phyloP scores from a whole-genome alignment of 2,329 filamentous ascomycete genomes.

The Tolypocladium endophyticum region DNA sequence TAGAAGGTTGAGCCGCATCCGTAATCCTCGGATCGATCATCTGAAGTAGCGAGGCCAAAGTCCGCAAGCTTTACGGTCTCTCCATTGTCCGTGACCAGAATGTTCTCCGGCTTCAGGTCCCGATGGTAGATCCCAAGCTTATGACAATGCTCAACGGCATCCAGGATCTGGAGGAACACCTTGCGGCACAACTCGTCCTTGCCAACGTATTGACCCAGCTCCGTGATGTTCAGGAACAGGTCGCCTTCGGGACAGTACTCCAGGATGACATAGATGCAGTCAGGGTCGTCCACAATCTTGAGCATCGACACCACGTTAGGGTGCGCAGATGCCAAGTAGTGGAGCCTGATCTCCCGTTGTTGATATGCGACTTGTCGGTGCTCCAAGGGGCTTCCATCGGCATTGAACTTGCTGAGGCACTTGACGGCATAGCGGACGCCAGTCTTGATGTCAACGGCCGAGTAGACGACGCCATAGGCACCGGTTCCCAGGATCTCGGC shows the following conservation, averaged over 20 bases:
- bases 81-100: conserved; percentile 81
- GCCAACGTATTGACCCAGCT: conserved; percentile 83
- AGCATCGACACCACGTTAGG: conserved; percentile 88
- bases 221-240: conserved; percentile 94
- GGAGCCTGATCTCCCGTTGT: conserved; percentile 82
- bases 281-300: conserved; percentile 82
- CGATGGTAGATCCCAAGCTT: conserved; percentile 88
- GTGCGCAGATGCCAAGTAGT: conserved; percentile 81
- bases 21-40: conserved; percentile 80
- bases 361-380: conserved; percentile 81
- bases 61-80: conserved; percentile 91
- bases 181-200: conserved; percentile 81
- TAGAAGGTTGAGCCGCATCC: conserved; percentile 98
- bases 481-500: conserved; percentile 82
- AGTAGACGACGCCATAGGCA: conserved; percentile 94
- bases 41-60: conserved; percentile 87
- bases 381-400: conserved; percentile 62
- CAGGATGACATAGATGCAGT: conserved; percentile 92
- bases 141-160: conserved; percentile 95
- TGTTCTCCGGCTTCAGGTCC: conserved; percentile 97
- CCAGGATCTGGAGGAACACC: conserved; percentile 88
- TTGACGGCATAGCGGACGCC: conserved; percentile 87
- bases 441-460: conserved; percentile 73
- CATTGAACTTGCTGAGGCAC: conserved; percentile 84
- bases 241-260: conserved; percentile 97